A percentile compares a stretch with the other conserved stretches of the same genome.
Evolutionary conservation across 208 protist species (phyloP).

Genomic region (Leishmania aethiopica): DNA sequence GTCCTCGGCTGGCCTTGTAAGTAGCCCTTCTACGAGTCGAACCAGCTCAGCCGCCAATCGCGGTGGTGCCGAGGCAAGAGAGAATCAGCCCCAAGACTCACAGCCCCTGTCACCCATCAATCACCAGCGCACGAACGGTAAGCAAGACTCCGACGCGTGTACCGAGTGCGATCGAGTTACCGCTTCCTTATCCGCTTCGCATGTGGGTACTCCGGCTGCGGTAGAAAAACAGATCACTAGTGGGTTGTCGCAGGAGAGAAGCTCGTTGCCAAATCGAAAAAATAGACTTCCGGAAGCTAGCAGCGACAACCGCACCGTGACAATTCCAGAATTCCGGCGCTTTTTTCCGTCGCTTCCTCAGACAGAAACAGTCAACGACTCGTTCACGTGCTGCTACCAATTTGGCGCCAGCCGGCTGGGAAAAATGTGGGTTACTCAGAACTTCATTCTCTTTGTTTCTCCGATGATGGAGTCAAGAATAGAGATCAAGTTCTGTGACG

Average conservation of each 20-base stretch:
- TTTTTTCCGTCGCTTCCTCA: slow-evolving; percentile 46
- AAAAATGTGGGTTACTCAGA: slow-evolving; percentile 56
- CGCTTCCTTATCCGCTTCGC: not conserved
- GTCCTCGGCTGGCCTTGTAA: not conserved
- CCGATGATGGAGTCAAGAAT: slow-evolving; percentile 48
- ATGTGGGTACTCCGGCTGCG: not conserved
- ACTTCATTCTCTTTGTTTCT: slow-evolving; percentile 61
- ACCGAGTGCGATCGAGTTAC: not conserved
- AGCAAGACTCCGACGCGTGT: slow-evolving; percentile 8
- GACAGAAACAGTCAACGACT: slow-evolving; percentile 41
- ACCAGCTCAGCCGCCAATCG: slow-evolving; percentile 1
- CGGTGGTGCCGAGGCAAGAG: slow-evolving; percentile 8
- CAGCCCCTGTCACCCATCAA: slow-evolving; percentile 1
- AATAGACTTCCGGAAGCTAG: not conserved
- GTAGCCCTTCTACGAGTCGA: not conserved
- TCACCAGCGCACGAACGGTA: not conserved
- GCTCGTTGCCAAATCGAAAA: slow-evolving; percentile 10
- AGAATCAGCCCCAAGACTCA: slow-evolving; percentile 7
- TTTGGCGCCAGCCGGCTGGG: slow-evolving; percentile 52
- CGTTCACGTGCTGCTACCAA: slow-evolving; percentile 61
- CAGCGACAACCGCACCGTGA: not conserved
- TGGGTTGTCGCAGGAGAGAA: not conserved
- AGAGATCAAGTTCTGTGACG: slow-evolving; percentile 46
- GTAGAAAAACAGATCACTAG: not conserved
- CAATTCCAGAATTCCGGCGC: slow-evolving; percentile 20